Conservation (phyloP, 805 yeast genomes). For the Yarrowia divulgata region DNA sequence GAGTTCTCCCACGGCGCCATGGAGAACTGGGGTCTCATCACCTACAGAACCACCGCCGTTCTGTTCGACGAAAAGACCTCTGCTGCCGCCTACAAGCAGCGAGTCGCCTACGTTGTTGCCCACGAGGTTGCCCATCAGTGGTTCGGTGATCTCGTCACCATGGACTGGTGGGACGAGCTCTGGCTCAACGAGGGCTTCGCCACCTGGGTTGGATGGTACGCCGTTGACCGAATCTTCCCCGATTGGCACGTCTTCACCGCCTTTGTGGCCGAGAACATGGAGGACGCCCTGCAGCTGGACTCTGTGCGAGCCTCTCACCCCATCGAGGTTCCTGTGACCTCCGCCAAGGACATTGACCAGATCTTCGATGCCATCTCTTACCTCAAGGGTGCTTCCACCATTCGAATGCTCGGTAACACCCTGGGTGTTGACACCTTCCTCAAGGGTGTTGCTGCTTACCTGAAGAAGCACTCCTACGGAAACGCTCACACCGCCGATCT, state of each 20-base stretch:
- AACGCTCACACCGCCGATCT: conserved; percentile 79
- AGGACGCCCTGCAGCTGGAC: conserved; percentile 73
- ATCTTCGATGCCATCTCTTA: conserved; percentile 86
- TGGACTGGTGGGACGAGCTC: conserved; percentile 93
- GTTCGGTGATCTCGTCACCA: conserved; percentile 89
- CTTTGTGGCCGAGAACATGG: conserved; percentile 76
- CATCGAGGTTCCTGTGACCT: conserved; percentile 79
- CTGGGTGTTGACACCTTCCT: conserved; percentile 78
- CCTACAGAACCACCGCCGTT: conserved; percentile 78
- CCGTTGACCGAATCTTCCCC: conserved; percentile 76
- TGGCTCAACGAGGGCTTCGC: conserved; percentile 92
- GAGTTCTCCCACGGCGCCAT: conserved; percentile 88
- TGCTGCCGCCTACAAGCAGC: conserved; percentile 65
- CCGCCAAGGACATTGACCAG: conserved; percentile 81
- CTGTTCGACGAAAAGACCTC: conserved; percentile 72
- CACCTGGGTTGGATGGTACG: conserved; percentile 90
- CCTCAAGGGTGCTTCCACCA: conserved; percentile 78
- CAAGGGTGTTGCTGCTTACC: conserved; percentile 79
- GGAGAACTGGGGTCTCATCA: conserved; percentile 80
- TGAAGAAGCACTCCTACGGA: conserved; percentile 77
- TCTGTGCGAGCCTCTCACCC: conserved; percentile 84
- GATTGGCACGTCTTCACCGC: conserved; percentile 88
- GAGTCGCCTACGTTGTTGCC: conserved; percentile 85
- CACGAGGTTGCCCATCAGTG: conserved; percentile 93
- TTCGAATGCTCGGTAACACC: conserved; percentile 82